Percentiles rank a stretch among this genome's conserved stretches.
Evolutionary conservation across 2,329 filamentous ascomycete species (phyloP).

Genomic region (Colletotrichum agaves): DNA sequence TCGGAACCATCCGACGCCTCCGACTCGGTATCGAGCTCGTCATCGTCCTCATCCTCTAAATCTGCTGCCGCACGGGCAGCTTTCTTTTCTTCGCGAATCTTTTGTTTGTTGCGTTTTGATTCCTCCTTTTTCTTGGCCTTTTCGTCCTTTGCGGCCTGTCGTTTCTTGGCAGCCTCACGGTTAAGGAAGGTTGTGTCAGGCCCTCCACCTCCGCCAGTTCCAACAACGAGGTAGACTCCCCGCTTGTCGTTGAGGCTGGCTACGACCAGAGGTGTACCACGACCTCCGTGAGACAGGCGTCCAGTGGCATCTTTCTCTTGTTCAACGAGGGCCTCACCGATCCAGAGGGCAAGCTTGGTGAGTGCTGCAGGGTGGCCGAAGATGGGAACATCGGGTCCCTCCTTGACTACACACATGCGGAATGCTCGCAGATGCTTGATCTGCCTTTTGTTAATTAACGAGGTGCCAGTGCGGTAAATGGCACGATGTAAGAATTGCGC

Average conservation of each 20-base stretch:
- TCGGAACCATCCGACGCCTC: conserved; percentile 51
- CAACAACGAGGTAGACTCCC: conserved; percentile 91
- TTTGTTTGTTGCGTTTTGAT: conserved; percentile 64
- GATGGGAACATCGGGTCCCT: conserved; percentile 88
- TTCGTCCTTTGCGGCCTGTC: conserved; percentile 69
- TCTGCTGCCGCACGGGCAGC: conserved; percentile 63
- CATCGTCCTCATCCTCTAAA: conserved; percentile 61
- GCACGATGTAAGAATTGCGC: conserved; percentile 92
- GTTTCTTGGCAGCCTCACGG: conserved; percentile 72
- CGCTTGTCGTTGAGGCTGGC: conserved; percentile 88
- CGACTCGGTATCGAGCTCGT: conserved; percentile 58
- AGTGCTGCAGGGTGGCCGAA: conserved; percentile 94
- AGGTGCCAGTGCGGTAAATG: conserved; percentile 92
- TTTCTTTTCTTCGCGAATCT: conserved; percentile 69
- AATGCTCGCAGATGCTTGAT: conserved; percentile 94
- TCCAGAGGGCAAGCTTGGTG: conserved; percentile 93
- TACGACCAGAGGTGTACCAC: conserved; percentile 87
- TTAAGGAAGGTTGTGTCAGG: conserved; percentile 77
- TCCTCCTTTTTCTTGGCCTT: conserved; percentile 73
- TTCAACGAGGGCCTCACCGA: conserved; percentile 90
- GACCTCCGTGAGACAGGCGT: conserved; percentile 72
- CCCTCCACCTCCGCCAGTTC: conserved; percentile 87
- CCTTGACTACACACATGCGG: conserved; percentile 94
- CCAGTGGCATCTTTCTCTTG: conserved; percentile 84
- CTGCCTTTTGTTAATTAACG: conserved; percentile 91